phyloP scores from a whole-genome alignment of 2,329 filamentous ascomycete species.

The Colletotrichum sp. region DNA sequence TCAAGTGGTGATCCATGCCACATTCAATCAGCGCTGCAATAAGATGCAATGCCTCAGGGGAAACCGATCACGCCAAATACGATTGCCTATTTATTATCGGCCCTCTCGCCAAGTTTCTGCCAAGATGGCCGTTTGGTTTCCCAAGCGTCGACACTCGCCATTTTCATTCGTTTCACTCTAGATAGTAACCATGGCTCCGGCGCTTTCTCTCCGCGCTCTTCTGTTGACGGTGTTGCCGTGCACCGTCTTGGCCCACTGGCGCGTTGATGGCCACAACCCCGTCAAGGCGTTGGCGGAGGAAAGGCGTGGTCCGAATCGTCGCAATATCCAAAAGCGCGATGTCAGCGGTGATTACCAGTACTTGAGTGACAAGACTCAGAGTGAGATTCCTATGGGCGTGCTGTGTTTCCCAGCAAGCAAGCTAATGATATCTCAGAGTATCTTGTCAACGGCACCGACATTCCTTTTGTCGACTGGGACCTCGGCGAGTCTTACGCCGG shows the following conservation, averaged over 20 bases:
- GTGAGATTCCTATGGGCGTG: background rate
- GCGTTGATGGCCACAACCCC: background rate
- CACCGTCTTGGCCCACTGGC: conserved; percentile 1
- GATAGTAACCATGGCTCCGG: background rate
- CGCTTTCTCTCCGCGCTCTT: background rate
- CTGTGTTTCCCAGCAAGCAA: rapidly evolving
- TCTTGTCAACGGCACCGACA: conserved; percentile 65
- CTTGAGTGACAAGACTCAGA: background rate
- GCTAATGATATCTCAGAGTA: conserved; percentile 52
- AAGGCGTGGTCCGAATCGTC: background rate
- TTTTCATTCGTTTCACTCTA: background rate
- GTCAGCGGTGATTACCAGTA: conserved; percentile 1
- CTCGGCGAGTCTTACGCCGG: conserved; percentile 70
- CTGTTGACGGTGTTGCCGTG: background rate
- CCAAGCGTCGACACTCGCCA: background rate
- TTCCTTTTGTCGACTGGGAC: conserved; percentile 76
- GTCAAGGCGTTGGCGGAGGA: background rate
- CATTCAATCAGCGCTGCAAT: background rate
- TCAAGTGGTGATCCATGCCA: background rate
- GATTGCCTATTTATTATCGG: background rate
- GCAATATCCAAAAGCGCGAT: background rate
- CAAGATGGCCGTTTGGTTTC: background rate
- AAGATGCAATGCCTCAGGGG: background rate
- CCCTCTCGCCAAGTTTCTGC: background rate
- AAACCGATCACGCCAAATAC: background rate